Percentiles rank a stretch among this genome's conserved stretches.
Evolutionary conservation across 73 alveolate genomes (phyloP).

Genomic region (Blepharisma japonicum): DNA sequence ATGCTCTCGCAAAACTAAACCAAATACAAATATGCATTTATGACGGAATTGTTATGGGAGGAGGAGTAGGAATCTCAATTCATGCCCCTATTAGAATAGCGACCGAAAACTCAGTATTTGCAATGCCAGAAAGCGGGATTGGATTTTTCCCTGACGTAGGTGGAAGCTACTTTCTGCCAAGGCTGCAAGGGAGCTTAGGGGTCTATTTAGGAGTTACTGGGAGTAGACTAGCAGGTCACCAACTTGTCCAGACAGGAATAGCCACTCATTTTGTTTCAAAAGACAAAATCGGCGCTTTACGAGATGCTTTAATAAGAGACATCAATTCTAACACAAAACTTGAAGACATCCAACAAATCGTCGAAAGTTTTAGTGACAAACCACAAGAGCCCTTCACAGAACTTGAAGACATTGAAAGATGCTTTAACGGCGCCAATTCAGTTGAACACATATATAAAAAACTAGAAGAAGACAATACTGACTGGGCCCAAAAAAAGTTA

Average conservation of each 20-base stretch:
- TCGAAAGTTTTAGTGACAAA: slow-evolving; percentile 14
- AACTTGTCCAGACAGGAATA: slow-evolving; percentile 76
- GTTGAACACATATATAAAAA: slow-evolving; percentile 40
- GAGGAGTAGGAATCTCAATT: slow-evolving; percentile 90
- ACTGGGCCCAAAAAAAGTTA: slow-evolving; percentile 26
- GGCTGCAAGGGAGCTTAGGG: slow-evolving; percentile 72
- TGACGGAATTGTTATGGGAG: slow-evolving; percentile 97
- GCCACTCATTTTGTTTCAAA: slow-evolving; percentile 81
- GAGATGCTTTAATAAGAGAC: slow-evolving; percentile 37
- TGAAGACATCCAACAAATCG: slow-evolving; percentile 42
- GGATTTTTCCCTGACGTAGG: slow-evolving; percentile 95
- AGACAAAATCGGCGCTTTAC: slow-evolving; percentile 42
- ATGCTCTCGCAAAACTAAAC: slow-evolving; percentile 64
- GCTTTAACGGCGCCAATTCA: slow-evolving; percentile 37
- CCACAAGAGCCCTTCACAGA: neutral
- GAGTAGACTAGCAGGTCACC: slow-evolving; percentile 74
- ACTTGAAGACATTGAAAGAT: slow-evolving; percentile 35
- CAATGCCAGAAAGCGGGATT: slow-evolving; percentile 94
- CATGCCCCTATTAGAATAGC: slow-evolving; percentile 92
- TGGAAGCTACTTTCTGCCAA: slow-evolving; percentile 83
- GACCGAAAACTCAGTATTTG: slow-evolving; percentile 83
- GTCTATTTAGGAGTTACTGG: slow-evolving; percentile 87
- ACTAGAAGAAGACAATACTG: neutral
- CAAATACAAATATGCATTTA: slow-evolving; percentile 75
- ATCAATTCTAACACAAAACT: slow-evolving; percentile 10